These are phyloP conservation scores for Solanum phureja DNA, from an alignment of 257 asterid genomes.

Conservation along the genomic window DNA sequence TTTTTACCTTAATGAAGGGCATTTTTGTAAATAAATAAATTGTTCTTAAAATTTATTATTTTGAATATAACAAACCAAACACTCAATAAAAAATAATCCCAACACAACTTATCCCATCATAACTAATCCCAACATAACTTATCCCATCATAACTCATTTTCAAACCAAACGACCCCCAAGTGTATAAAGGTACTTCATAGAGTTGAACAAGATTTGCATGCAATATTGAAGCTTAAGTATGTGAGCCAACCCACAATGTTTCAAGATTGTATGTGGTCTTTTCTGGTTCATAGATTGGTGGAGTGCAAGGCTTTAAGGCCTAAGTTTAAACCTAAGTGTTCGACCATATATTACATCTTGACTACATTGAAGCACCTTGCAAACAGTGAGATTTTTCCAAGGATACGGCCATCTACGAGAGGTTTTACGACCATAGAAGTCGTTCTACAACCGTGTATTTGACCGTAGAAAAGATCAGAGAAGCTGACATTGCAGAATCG, in stretches of 20 bases:
- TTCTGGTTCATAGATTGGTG: not conserved
- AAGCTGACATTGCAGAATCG: not conserved
- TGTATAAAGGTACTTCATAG: not conserved
- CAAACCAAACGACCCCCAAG: not conserved
- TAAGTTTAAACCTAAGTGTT: not conserved
- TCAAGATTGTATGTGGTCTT: not conserved
- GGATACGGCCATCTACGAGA: not conserved
- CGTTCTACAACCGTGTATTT: not conserved
- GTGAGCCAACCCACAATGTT: not conserved
- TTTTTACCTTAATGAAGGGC: too few relatives aligned
- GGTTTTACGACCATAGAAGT: not conserved
- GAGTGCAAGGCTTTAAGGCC: not conserved
- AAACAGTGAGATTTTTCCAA: not conserved
- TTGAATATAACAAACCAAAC: too few relatives aligned
- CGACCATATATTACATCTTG: not conserved
- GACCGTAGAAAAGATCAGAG: not conserved
- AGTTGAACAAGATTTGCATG: not conserved
- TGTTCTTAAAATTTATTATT: too few relatives aligned
- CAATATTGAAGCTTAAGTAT: not conserved
- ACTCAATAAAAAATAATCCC: too few relatives aligned
- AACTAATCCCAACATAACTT: too few relatives aligned
- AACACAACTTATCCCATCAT: too few relatives aligned
- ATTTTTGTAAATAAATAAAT: too few relatives aligned
- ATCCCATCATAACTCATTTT: too few relatives aligned
- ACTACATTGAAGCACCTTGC: not conserved